Percentiles rank a stretch among this genome's conserved stretches.
These are phyloP conservation scores for Aurantiochytrium sp. DNA, from an alignment of 108 stramenopile species.

Conservation along the genomic window DNA sequence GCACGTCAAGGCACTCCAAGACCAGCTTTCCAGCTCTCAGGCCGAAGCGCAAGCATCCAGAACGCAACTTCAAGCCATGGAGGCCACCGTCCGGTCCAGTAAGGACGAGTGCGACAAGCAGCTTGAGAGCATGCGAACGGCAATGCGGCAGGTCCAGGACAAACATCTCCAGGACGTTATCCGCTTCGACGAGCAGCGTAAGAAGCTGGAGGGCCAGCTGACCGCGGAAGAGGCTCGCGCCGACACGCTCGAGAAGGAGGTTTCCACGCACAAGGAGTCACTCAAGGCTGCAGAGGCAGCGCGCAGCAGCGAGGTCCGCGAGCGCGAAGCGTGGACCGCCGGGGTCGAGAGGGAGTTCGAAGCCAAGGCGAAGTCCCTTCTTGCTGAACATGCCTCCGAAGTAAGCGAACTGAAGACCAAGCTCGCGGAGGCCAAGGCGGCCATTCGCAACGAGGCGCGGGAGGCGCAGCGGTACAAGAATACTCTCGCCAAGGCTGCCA, in stretches of 20 bases:
- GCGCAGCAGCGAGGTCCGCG: background rate
- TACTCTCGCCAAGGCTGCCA: background rate
- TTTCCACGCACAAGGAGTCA: background rate
- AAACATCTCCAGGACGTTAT: constrained; percentile 12
- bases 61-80: background rate
- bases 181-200: background rate
- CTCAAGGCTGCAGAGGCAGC: background rate
- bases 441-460: constrained; percentile 2
- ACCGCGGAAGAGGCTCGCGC: background rate
- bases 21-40: background rate
- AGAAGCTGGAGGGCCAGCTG: background rate
- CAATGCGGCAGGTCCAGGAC: constrained; percentile 26
- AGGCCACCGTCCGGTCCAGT: background rate
- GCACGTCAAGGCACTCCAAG: background rate
- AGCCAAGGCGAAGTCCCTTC: background rate
- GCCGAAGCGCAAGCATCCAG: background rate
- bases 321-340: background rate
- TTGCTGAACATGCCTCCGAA: background rate
- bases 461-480: constrained; percentile 8
- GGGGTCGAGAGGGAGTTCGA: background rate
- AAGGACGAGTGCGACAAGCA: background rate
- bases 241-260: background rate
- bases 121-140: background rate
- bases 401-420: background rate
- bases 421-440: background rate